Percentiles rank a stretch among this genome's conserved stretches.
These are phyloP conservation scores for Didymella exigua DNA, from an alignment of 2,329 filamentous ascomycete genomes.

Conservation along the genomic window DNA sequence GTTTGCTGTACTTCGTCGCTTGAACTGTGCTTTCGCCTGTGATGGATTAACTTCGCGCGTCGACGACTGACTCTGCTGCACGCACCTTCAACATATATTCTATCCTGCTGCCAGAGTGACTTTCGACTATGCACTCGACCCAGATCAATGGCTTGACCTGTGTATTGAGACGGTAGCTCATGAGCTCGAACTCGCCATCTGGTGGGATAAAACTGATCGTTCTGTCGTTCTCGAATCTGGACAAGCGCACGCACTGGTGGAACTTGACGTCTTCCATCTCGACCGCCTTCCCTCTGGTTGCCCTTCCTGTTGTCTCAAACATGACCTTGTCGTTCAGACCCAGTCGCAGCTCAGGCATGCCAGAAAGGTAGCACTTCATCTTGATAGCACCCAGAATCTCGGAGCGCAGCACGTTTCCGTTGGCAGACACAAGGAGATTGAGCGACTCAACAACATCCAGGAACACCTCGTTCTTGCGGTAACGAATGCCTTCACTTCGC, in stretches of 20 bases:
- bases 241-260: conserved; percentile 95
- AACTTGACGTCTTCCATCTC: conserved; percentile 99
- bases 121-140: conserved; percentile 98
- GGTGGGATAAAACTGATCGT: conserved; percentile 99
- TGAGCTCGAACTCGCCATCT: conserved; percentile 97
- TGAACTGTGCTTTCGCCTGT: conserved; percentile 91
- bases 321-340: conserved; percentile 99
- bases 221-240: conserved; percentile 95
- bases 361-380: conserved; percentile 99
- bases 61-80: neutral
- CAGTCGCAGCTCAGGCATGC: conserved; percentile 94
- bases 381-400: conserved; percentile 97
- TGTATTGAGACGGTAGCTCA: conserved; percentile 98
- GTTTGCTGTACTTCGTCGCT: conserved; percentile 95
- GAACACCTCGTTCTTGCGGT: conserved; percentile 99
- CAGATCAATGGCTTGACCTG: conserved; percentile 98
- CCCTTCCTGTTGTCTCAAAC: conserved; percentile 96
- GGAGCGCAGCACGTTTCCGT: conserved; percentile 91
- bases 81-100: conserved; percentile 94
- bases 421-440: conserved; percentile 91
- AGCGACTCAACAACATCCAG: conserved; percentile 95
- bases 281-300: conserved; percentile 93
- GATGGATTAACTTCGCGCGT: conserved; percentile 12
- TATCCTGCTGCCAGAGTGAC: conserved; percentile 90
- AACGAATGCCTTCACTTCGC: conserved; percentile 96